Conservation (phyloP, 805 yeast genomes). For the Sugiyamaella boreocaroliniensis region DNA sequence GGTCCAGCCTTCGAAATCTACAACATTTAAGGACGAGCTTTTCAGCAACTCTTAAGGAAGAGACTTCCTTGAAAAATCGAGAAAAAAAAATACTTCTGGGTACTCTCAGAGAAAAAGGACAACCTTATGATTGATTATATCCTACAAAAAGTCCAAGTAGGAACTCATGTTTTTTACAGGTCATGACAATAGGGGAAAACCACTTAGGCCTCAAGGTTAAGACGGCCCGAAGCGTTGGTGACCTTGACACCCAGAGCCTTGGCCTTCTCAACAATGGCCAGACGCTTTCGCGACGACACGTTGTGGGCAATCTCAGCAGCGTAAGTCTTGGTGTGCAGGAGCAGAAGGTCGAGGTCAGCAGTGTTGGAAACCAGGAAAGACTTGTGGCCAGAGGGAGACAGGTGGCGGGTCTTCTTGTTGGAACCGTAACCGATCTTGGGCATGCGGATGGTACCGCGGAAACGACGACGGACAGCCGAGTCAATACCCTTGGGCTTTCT, state of each 20-base stretch:
- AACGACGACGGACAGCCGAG: constrained; percentile 96
- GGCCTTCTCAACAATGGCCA: constrained; percentile 91
- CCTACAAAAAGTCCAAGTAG: neutral
- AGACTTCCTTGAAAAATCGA: too few relatives aligned
- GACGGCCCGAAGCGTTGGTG: constrained; percentile 99
- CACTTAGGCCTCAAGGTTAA: constrained; percentile 91
- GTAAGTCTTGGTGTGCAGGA: constrained; percentile 95
- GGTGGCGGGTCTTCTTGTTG: constrained; percentile 95
- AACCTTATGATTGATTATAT: neutral
- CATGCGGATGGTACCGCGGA: constrained; percentile 98
- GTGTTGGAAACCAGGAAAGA: constrained; percentile 88
- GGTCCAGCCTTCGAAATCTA: too few relatives aligned
- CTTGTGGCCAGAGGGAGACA: constrained; percentile 98
- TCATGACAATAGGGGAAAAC: neutral
- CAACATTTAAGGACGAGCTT: too few relatives aligned
- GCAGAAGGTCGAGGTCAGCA: constrained; percentile 88
- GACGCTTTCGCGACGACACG: constrained; percentile 98
- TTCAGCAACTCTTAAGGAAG: too few relatives aligned
- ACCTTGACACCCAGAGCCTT: constrained; percentile 97
- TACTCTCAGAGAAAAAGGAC: neutral
- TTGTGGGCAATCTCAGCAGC: constrained; percentile 99
- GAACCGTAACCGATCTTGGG: constrained; percentile 99
- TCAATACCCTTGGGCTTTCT: constrained; percentile 99
- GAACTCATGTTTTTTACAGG: neutral
- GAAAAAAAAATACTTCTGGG: too few relatives aligned